Evolutionary conservation across 805 yeast species (phyloP).

Genomic region (Ogataea pignaliae): DNA sequence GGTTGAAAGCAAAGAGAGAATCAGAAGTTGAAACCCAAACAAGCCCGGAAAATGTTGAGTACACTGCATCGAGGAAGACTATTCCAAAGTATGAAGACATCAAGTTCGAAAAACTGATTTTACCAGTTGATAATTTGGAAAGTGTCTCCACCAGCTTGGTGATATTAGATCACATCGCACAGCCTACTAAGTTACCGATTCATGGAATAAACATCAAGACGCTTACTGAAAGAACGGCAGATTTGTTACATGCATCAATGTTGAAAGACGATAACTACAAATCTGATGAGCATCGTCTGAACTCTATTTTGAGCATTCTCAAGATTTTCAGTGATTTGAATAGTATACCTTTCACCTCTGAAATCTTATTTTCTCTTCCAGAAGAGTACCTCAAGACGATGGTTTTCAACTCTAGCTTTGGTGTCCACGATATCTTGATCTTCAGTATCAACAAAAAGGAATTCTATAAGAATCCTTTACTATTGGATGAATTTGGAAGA

Average conservation of each 20-base stretch:
- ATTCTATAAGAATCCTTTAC: slow-evolving; percentile 10
- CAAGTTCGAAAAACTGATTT: slow-evolving; percentile 18
- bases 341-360: slow-evolving; percentile 28
- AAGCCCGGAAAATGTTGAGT: slow-evolving; percentile 23
- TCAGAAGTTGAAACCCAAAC: slow-evolving; percentile 17
- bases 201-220: slow-evolving; percentile 54
- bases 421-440: slow-evolving; percentile 20
- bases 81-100: slow-evolving; percentile 20
- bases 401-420: slow-evolving; percentile 15
- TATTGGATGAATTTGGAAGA: slow-evolving; percentile 9
- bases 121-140: slow-evolving; percentile 25
- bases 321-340: slow-evolving; percentile 29
- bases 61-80: slow-evolving; percentile 11
- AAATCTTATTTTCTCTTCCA: slow-evolving; percentile 27
- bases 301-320: slow-evolving; percentile 30
- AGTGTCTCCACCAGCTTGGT: slow-evolving; percentile 28
- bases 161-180: slow-evolving; percentile 24
- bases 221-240: slow-evolving; percentile 64
- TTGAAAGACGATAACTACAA: slow-evolving; percentile 15
- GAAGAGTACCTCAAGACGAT: slow-evolving; percentile 22
- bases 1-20: slow-evolving; percentile 14
- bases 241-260: slow-evolving; percentile 61
- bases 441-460: slow-evolving; percentile 21
- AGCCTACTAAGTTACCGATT: slow-evolving; percentile 28
- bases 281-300: slow-evolving; percentile 30